Evolutionary conservation across 306 rosid species (phyloP), one percentile per base, ranked within the genome.

Genomic region (Cicer pinnatifidum): DNA sequence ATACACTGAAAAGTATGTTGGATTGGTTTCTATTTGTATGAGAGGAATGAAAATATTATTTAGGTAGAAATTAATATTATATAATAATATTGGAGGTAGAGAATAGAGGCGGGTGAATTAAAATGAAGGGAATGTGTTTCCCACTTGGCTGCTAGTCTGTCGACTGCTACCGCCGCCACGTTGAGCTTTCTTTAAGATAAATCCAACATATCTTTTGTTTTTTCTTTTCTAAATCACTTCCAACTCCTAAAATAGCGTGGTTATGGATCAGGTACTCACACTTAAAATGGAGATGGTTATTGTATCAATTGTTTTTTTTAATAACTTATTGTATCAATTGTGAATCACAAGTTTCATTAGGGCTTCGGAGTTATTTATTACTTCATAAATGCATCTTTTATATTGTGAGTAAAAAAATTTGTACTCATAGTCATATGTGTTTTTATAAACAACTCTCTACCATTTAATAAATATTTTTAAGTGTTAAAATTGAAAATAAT

Each of bases 91-190:
- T 20, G 66, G 41, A 41, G 66, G 66, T 59, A 33, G 66, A 28
- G 5, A 28, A 28, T 9, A 9, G 45, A 19, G 64, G 15, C 4
- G 52, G 43, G 40, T 40, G 61, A 15, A 48, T 48, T 48, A 64
- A 70, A 41, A 46, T 40, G 76, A 70, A 41, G 73, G 69, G 69
- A 69, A 79, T 69, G 81, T 57, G 80, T 82, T 90, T 91, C 92
- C 80, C 90, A 81, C 84, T 89, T 89, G 93, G 97, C 93, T 85
- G 88, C 93, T 91, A 82, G 75, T 85, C 81, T 89, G 89, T 82
- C 96, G 86, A 67, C 70, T 54, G 78, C 60, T 64, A 78, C 78
- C 82, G 89, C 97, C 89, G 96, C 94, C 98, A 91, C 98, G 92
- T 90, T 86, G 88, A 84, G 88, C 70, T 83, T 82, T 75, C 88